Base-by-base conservation (phyloP, 129 eudicot genomes). In the Flaveria brownii region DNA sequence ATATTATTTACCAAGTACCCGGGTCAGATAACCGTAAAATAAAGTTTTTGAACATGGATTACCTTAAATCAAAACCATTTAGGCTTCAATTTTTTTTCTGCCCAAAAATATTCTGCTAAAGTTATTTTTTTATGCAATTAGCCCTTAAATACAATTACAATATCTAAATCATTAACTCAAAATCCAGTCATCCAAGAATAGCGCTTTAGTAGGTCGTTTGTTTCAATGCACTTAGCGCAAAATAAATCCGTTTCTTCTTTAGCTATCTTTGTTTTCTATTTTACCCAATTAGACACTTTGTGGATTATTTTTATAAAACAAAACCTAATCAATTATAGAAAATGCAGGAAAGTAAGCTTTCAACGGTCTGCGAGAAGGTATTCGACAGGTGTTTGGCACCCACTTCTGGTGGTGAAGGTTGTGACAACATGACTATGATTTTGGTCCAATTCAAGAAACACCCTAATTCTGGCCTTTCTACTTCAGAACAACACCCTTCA, bases 351-450 rank as follows among this genome's bases (percentile, higher is more conserved):
- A 81, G 51, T 3, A 92, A 83, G 82, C 88, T 92, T 14, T 90
- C 98, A 2, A 79, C 61, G 14, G 83, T 92, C 39, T 88, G 96
- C 39, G 92, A 84, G 86, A 86, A 73, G 70, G 86, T 80, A 18
- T 76, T 92, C 43, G 96, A 92, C 80, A 72, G 75, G 77, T 90
- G 96, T 55, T 65, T 92, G 85, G 96, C 98, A 17, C 98, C 98
- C 17, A 28, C 93, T 23, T 79, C 88, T 11, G 91, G 90, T 3
- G 92, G 91, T 59, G 90, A 85, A 73, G 98, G 98, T 50, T 92
- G 96, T 25, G 98, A 92, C 83, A 90, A 92, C 85, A 90, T 92
- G 98, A 92, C 98, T 42, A 92, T 92, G 95, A 88, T 92, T 72
- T 59, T 92, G 72, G 88, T 90, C 57, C 96, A 90, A 74, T 88